Conservation (phyloP, 257 asterid genomes). For the Plectranthus barbatus region DNA sequence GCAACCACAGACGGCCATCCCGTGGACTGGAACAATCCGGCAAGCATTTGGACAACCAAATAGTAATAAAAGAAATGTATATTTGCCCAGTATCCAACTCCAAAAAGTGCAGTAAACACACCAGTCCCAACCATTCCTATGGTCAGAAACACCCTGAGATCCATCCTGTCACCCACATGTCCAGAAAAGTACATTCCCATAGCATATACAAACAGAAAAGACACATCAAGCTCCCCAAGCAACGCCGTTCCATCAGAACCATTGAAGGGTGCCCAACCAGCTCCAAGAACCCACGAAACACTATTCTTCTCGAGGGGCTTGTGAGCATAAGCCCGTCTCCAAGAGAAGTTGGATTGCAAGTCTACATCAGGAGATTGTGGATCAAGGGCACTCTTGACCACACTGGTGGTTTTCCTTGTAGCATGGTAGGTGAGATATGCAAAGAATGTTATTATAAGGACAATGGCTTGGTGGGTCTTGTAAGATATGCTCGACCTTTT, state of each 20-base stretch:
- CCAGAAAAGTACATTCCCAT: conserved; percentile 90
- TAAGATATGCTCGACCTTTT: conserved; percentile 59
- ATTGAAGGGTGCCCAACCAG: conserved; percentile 87
- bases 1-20: conserved; percentile 99
- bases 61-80: conserved; percentile 68
- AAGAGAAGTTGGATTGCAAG: conserved; percentile 25
- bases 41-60: conserved; percentile 74
- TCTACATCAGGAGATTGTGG: conserved; percentile 54
- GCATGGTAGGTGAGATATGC: conserved; percentile 84
- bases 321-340: conserved; percentile 42
- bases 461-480: conserved; percentile 73
- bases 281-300: conserved; percentile 35
- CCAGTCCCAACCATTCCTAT: conserved; percentile 96
- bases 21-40: conserved; percentile 90
- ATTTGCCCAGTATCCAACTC: conserved; percentile 80
- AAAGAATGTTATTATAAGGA: conserved; percentile 66
- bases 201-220: conserved; percentile 84
- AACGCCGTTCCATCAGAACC: conserved; percentile 65
- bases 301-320: conserved; percentile 22
- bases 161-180: conserved; percentile 84
- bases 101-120: conserved; percentile 79
- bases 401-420: conserved; percentile 86
- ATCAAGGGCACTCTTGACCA: conserved; percentile 90
- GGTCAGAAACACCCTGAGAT: conserved; percentile 70
- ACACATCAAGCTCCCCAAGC: conserved; percentile 92